Conservation (phyloP, 164 flowering plant genomes). For the Warburgia ugandensis region DNA sequence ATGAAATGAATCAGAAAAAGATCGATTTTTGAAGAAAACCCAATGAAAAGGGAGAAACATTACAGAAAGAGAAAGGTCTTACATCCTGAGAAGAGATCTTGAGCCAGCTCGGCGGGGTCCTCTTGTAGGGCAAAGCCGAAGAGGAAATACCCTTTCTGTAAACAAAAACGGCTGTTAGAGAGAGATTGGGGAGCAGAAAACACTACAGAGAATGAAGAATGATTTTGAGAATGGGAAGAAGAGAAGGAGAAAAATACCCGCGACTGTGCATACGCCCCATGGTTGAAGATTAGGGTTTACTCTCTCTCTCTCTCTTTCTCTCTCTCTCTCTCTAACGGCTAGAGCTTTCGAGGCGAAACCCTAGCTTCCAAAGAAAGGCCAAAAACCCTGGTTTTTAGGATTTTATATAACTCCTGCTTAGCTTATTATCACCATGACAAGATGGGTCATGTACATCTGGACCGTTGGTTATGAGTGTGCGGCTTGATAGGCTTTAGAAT, state of each 20-base stretch:
- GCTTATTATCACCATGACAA: too few species aligned
- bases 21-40: background rate
- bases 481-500: too few species aligned
- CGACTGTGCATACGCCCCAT: slow-evolving; percentile 58
- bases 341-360: too few species aligned
- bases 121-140: slow-evolving; percentile 78
- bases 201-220: background rate
- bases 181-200: background rate
- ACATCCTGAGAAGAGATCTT: slow-evolving; percentile 37
- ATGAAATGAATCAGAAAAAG: background rate
- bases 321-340: background rate
- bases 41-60: background rate
- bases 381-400: too few species aligned
- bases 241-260: slow-evolving; percentile 19
- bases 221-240: slow-evolving; percentile 1
- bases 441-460: too few species aligned
- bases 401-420: too few species aligned
- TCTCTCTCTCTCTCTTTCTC: too few species aligned
- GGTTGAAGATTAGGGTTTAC: too few species aligned
- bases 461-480: too few species aligned
- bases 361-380: too few species aligned
- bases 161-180: background rate
- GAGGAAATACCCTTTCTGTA: slow-evolving; percentile 83
- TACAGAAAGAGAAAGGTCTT: slow-evolving; percentile 8
- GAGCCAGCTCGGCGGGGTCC: slow-evolving; percentile 65